Evolutionary conservation across 352 stramenopile genomes (phyloP), one percentile per base, ranked within the genome.

Genomic region (Peronosclerospora sorghi): DNA sequence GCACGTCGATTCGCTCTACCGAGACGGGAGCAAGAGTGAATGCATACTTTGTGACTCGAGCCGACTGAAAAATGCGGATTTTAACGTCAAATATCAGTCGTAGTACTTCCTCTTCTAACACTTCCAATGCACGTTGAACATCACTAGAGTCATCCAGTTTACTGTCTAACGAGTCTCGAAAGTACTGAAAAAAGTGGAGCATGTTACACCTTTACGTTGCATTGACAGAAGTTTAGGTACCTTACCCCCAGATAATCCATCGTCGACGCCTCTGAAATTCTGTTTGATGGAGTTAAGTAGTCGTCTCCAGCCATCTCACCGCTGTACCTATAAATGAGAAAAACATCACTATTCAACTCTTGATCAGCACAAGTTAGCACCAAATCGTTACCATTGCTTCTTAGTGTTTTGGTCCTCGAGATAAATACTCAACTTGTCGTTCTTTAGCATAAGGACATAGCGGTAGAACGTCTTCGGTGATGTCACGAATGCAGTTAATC

Each of bases 21-120:
- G 50, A 38, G 0, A 56, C 37, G 7, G 55, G 26, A 21, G 50
- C 17, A 1, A 60, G 41, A 1, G 51, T 27, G 23, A 64, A 64
- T 7, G 32, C n/a, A 15, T 41, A 64, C 17, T 32, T 45, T 1
- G 29, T 41, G 7, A 41, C 26, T 12, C 23, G 18, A 15, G 18
- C 26, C 15, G 41, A 47, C 1, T 14, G 36, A 32, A 54, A 24
- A 32, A 50, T 26, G 5, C 37, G 36, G 15, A 62, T 21, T n/a
- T n/a, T 40, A 1, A 57, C n/a, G 8, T 12, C 2, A 12, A 64
- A 32, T 1, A 17, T n/a, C 24, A 63, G 37, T 2, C 20, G 26
- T 0, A 56, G 9, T 32, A 9, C 23, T 2, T 37, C 41, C 5
- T 6, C 28, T 0, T 18, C 30, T 4, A 54, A 21, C 3, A 23